phyloP scores from a whole-genome alignment of 768 basidiomycete genomes.

The Russula brevipes region DNA sequence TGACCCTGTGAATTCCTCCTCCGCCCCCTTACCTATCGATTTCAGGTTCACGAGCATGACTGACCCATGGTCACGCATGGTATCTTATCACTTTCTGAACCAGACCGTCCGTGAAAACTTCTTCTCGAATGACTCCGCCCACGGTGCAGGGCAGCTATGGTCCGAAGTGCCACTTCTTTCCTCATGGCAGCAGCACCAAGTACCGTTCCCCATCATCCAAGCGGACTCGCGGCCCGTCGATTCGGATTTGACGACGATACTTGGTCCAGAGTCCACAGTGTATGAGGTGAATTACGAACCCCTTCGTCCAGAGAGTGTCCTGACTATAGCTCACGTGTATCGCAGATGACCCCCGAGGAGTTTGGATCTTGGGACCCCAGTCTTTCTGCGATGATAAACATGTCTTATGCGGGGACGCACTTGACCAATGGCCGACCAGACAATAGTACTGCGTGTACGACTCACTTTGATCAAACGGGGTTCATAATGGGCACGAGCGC shows the following conservation, averaged over 20 bases:
- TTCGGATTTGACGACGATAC: constrained; percentile 39
- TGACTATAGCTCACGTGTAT: constrained; percentile 4
- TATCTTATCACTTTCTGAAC: constrained; percentile 71
- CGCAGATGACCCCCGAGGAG: constrained; percentile 56
- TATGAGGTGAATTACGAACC: constrained; percentile 47
- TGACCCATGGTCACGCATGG: constrained; percentile 60
- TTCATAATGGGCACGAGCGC: constrained; percentile 76
- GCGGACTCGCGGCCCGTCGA: constrained; percentile 49
- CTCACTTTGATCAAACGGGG: constrained; percentile 66
- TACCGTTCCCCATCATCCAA: constrained; percentile 66
- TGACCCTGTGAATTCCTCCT: neutral
- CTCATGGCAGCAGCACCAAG: constrained; percentile 43
- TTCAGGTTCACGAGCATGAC: constrained; percentile 57
- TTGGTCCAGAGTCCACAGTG: constrained; percentile 43
- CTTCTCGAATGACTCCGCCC: constrained; percentile 51
- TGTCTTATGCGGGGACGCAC: constrained; percentile 59
- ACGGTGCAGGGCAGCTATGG: constrained; percentile 73
- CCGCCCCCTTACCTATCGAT: neutral
- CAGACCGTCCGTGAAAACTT: constrained; percentile 55
- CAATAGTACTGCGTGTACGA: constrained; percentile 57
- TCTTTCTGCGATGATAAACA: constrained; percentile 64
- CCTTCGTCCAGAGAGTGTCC: constrained; percentile 3
- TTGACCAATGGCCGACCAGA: constrained; percentile 51
- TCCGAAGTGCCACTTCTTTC: constrained; percentile 50
- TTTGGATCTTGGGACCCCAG: constrained; percentile 70